phyloP scores from a whole-genome alignment of 208 protist species.

The Acanthamoeba castellanii region DNA sequence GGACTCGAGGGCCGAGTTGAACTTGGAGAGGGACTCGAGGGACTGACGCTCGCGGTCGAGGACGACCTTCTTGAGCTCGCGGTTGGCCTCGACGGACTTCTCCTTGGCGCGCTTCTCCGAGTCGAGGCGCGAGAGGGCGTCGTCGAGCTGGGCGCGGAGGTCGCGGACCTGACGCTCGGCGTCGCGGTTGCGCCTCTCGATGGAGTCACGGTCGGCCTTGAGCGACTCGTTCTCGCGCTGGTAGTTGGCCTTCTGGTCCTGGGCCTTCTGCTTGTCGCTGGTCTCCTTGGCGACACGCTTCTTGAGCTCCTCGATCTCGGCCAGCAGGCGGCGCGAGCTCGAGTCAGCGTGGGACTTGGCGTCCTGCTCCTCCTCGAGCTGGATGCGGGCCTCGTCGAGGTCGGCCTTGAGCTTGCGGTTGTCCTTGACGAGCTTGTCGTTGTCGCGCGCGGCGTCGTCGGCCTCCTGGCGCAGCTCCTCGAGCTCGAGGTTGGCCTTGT shows the following conservation, averaged over 20 bases:
- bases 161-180: constrained; percentile 75
- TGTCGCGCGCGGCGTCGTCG: constrained; percentile 9
- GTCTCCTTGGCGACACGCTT: constrained; percentile 27
- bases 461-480: constrained; percentile 32
- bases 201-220: constrained; percentile 69
- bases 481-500: constrained; percentile 64
- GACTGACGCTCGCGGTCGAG: constrained; percentile 80
- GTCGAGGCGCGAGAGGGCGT: constrained; percentile 78
- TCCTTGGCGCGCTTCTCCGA: constrained; percentile 76
- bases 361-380: constrained; percentile 79
- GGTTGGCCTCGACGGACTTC: constrained; percentile 73
- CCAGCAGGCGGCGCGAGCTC: constrained; percentile 75
- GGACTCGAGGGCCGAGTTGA: constrained; percentile 63
- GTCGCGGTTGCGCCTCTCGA: constrained; percentile 72
- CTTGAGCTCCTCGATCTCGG: constrained; percentile 76
- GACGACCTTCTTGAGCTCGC: constrained; percentile 77
- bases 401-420: constrained; percentile 71
- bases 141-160: constrained; percentile 69
- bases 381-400: constrained; percentile 76
- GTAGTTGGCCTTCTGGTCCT: constrained; percentile 66
- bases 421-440: background rate
- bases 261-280: constrained; percentile 65
- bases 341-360: constrained; percentile 69
- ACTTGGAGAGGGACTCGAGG: constrained; percentile 38
- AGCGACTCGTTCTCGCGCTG: constrained; percentile 75